These are phyloP conservation scores for Trichoderma sp. DNA, from an alignment of 2,329 filamentous ascomycete genomes.

Conservation along the genomic window DNA sequence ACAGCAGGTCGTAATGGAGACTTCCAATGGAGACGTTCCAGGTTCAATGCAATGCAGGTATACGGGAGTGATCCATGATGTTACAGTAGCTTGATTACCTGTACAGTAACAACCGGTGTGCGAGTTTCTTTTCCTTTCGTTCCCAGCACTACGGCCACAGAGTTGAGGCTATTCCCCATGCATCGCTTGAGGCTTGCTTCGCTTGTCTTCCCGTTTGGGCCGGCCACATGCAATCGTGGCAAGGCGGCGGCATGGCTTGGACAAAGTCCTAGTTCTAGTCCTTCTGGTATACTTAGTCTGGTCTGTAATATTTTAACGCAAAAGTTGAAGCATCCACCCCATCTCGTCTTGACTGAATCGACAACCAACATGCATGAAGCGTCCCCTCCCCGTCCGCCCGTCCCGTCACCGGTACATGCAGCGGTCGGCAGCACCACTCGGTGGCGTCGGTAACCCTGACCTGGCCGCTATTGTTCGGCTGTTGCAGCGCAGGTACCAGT, in stretches of 20 bases:
- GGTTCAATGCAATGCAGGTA: neutral
- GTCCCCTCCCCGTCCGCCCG: too few species aligned
- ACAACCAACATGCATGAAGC: neutral
- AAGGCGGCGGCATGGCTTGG: neutral
- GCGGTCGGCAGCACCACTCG: neutral
- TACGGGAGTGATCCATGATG: neutral
- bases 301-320: neutral
- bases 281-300: neutral
- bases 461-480: neutral
- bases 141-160: neutral
- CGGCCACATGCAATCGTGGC: neutral
- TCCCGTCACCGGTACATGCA: neutral
- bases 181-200: neutral
- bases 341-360: neutral
- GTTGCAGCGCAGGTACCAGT: neutral
- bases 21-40: neutral
- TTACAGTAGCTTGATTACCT: neutral
- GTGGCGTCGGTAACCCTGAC: neutral
- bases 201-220: neutral
- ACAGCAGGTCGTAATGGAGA: neutral
- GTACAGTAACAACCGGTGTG: neutral
- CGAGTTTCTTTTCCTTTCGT: too few species aligned
- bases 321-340: neutral
- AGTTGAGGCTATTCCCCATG: neutral
- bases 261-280: neutral